Percentiles rank a stretch among this genome's conserved stretches.
Conservation (phyloP, 208 protist genomes). For the Strigomonas culicis region DNA sequence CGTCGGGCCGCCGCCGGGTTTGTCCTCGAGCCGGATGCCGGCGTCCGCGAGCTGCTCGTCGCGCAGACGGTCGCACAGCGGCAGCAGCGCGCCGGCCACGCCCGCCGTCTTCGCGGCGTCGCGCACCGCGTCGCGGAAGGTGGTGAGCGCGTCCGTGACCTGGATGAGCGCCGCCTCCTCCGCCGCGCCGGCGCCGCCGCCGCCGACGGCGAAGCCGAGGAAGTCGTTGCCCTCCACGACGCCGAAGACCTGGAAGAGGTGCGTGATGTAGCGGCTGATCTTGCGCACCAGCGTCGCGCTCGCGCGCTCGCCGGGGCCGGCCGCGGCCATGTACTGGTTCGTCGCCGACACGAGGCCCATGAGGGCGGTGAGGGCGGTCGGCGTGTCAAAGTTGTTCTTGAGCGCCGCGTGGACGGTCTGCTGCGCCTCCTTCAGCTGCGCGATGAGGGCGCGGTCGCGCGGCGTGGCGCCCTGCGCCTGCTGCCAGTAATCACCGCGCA, state of each 20-base stretch:
- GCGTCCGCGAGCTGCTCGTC: conserved; percentile 76
- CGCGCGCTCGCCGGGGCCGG: conserved; percentile 17
- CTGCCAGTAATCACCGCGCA: conserved; percentile 43
- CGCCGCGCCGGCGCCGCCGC: conserved; percentile 12
- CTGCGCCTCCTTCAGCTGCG: conserved; percentile 38
- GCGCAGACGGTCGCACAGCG: conserved; percentile 70
- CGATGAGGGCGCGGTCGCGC: conserved; percentile 51
- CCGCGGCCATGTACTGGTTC: conserved; percentile 83
- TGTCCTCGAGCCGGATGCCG: conserved; percentile 83
- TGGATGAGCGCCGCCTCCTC: conserved; percentile 23
- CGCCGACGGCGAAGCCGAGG: conserved; percentile 45
- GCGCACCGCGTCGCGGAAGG: conserved; percentile 74
- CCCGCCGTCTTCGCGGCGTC: conserved; percentile 12
- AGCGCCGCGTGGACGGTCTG: conserved; percentile 78
- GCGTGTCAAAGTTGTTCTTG: conserved; percentile 95
- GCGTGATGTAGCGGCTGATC: conserved; percentile 83
- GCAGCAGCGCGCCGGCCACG: conserved; percentile 28
- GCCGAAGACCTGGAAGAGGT: conserved; percentile 93
- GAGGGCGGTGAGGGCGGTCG: conserved; percentile 61
- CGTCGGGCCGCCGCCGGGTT: conserved; percentile 45
- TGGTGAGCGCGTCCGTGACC: conserved; percentile 66
- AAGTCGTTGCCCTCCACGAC: conserved; percentile 74
- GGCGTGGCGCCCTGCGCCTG: conserved; percentile 41
- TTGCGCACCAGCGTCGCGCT: conserved; percentile 73
- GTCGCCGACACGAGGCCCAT: conserved; percentile 65